These are phyloP conservation scores for Suillus subaureus DNA, from an alignment of 768 basidiomycete genomes.

Conservation along the genomic window DNA sequence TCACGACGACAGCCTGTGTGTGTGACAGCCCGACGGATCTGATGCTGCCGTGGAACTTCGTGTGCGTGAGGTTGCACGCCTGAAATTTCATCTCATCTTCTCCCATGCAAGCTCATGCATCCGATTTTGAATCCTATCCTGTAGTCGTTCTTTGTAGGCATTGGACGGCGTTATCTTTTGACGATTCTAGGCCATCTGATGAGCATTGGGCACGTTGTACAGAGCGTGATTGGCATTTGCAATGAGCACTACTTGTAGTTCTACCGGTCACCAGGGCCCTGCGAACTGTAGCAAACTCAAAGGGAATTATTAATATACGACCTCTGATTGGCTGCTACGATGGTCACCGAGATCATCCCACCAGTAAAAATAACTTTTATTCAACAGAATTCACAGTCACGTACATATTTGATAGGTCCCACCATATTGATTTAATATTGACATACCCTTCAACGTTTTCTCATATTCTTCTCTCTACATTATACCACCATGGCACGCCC, in stretches of 20 bases:
- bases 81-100: neutral
- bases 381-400: neutral
- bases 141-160: neutral
- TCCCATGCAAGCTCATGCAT: neutral
- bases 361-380: neutral
- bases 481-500: neutral
- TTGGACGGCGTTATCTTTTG: neutral
- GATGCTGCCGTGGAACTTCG: neutral
- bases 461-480: neutral
- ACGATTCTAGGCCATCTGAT: neutral
- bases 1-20: neutral
- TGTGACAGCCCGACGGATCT: neutral
- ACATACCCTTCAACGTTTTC: neutral
- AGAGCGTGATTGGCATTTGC: neutral
- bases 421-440: neutral
- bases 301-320: neutral
- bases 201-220: neutral
- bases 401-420: neutral
- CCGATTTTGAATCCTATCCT: neutral
- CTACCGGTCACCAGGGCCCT: neutral
- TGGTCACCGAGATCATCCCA: neutral
- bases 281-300: neutral
- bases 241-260: neutral
- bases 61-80: neutral
- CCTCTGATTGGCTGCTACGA: neutral